Evolutionary conservation across 371 early-diverging fungal genomes (phyloP).

Genomic region (Syncephalastrum contaminatum): DNA sequence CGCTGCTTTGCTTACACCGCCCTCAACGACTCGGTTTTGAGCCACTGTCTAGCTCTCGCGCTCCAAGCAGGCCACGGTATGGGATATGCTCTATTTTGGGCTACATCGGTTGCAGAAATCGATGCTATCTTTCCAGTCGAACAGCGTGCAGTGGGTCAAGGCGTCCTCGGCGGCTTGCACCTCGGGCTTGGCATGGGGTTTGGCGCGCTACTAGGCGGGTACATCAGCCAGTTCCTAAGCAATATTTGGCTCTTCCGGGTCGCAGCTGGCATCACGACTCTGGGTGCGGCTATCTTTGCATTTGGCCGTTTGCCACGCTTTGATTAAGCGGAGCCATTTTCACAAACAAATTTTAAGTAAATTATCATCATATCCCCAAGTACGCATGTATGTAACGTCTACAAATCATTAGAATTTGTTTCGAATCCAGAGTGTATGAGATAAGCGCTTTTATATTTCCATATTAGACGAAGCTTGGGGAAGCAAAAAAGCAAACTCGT

Average conservation of each 20-base stretch:
- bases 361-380: too few species aligned
- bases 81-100: conserved; percentile 23
- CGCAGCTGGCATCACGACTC: conserved; percentile 4
- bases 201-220: conserved; percentile 28
- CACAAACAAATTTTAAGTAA: too few species aligned
- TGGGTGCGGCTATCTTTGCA: conserved; percentile 4
- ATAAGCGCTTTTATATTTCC: too few species aligned
- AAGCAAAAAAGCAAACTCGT: too few species aligned
- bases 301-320: conserved; percentile 5
- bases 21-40: too few species aligned
- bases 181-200: conserved; percentile 27
- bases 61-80: background rate
- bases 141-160: conserved; percentile 34
- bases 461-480: too few species aligned
- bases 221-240: conserved; percentile 16
- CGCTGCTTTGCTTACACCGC: too few species aligned
- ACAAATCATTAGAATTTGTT: too few species aligned
- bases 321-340: too few species aligned
- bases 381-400: too few species aligned
- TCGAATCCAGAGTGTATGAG: too few species aligned
- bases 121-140: conserved; percentile 31
- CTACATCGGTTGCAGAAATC: conserved; percentile 30
- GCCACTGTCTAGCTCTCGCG: too few species aligned
- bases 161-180: conserved; percentile 26
- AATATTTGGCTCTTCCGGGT: conserved; percentile 13